A percentile compares a stretch with the other conserved stretches of the same genome.
Conservation (phyloP, 805 yeast species). For the Aciculoconidium aculeatum region DNA sequence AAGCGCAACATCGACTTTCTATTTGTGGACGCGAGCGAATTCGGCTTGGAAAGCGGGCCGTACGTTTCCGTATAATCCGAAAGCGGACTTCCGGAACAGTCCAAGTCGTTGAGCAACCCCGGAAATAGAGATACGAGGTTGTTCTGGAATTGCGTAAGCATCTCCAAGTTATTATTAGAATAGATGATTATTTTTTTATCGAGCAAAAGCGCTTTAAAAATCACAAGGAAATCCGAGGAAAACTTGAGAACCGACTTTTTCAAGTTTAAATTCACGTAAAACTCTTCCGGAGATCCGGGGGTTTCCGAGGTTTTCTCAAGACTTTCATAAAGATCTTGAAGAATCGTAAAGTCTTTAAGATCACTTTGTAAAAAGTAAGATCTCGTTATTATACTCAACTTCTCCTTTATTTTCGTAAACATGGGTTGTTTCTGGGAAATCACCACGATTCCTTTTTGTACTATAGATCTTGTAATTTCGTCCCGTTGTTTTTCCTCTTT, state of each 20-base stretch:
- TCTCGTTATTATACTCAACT: slow-evolving; percentile 81
- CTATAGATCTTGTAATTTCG: slow-evolving; percentile 77
- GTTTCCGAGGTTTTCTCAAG: too few relatives aligned
- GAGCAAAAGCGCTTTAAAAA: slow-evolving; percentile 72
- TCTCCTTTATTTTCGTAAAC: slow-evolving; percentile 83
- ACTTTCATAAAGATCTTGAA: slow-evolving; percentile 67
- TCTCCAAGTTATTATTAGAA: slow-evolving; percentile 69
- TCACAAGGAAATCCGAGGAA: slow-evolving; percentile 50
- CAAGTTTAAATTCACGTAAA: slow-evolving; percentile 62
- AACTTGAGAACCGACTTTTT: slow-evolving; percentile 58
- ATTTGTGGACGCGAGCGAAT: slow-evolving; percentile 70
- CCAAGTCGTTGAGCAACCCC: slow-evolving; percentile 62
- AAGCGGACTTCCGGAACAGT: slow-evolving; percentile 76
- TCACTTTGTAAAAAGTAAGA: slow-evolving; percentile 79
- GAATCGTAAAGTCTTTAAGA: slow-evolving; percentile 63
- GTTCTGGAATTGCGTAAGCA: slow-evolving; percentile 76
- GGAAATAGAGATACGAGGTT: slow-evolving; percentile 82
- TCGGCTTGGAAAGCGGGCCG: slow-evolving; percentile 48
- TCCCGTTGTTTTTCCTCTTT: slow-evolving; percentile 38
- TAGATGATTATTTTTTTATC: slow-evolving; percentile 73
- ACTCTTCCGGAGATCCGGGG: too few relatives aligned
- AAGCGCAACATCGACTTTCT: slow-evolving; percentile 70
- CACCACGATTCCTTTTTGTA: slow-evolving; percentile 87
- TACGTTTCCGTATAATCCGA: slow-evolving; percentile 48
- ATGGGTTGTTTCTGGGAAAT: slow-evolving; percentile 76